Evolutionary conservation across 768 basidiomycete genomes (phyloP).

Genomic region (Russula abietina): DNA sequence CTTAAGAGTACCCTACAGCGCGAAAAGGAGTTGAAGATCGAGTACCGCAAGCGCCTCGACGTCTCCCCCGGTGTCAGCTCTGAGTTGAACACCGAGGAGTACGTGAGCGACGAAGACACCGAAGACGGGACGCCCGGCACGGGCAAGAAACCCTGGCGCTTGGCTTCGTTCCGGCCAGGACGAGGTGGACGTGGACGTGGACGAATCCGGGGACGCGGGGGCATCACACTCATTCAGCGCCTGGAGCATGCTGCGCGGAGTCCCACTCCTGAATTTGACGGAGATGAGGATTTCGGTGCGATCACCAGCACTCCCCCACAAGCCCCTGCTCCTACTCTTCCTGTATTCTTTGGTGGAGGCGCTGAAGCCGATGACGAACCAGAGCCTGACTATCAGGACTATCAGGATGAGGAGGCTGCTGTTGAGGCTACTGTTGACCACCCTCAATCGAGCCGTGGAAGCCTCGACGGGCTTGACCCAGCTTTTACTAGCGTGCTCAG

Average conservation of each 20-base stretch:
- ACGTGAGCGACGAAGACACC: slow-evolving; percentile 46
- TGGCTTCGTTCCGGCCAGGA: slow-evolving; percentile 16
- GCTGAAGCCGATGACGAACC: slow-evolving; percentile 32
- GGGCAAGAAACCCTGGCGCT: slow-evolving; percentile 17
- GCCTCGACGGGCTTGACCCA: slow-evolving; percentile 85
- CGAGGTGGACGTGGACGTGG: slow-evolving; percentile 24
- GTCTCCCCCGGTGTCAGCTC: slow-evolving; percentile 39
- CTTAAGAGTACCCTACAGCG: slow-evolving; percentile 72
- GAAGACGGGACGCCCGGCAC: slow-evolving; percentile 19
- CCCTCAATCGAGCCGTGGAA: slow-evolving; percentile 53
- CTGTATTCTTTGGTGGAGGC: slow-evolving; percentile 18
- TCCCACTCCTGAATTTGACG: slow-evolving; percentile 22
- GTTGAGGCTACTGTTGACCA: slow-evolving; percentile 36
- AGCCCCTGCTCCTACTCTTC: slow-evolving; percentile 8
- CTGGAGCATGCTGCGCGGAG: slow-evolving; percentile 23
- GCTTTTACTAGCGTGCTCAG: slow-evolving; percentile 73
- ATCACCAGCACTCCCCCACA: slow-evolving; percentile 23
- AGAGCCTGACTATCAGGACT: slow-evolving; percentile 27
- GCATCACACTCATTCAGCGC: slow-evolving; percentile 23
- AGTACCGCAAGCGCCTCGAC: slow-evolving; percentile 48
- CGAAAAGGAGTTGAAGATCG: slow-evolving; percentile 78
- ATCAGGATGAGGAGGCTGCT: slow-evolving; percentile 34
- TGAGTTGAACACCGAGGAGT: slow-evolving; percentile 39
- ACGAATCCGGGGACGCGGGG: slow-evolving; percentile 20
- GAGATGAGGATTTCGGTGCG: slow-evolving; percentile 22